phyloP scores from a whole-genome alignment of 2,329 filamentous ascomycete genomes.

The Neonectria faginata region DNA sequence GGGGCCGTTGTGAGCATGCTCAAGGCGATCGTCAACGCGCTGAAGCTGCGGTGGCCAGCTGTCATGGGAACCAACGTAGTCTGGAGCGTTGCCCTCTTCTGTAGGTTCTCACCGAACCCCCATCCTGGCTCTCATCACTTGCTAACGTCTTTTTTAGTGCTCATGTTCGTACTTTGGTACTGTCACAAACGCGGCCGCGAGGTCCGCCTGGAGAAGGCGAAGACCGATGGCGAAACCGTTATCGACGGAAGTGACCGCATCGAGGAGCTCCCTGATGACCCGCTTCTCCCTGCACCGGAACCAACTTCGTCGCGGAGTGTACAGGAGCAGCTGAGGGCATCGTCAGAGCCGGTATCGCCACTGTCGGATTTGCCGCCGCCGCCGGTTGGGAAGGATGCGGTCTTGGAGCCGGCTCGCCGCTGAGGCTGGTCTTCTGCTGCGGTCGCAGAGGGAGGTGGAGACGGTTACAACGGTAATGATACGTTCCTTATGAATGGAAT shows the following conservation, averaged over 20 bases:
- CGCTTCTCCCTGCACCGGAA: conserved; percentile 53
- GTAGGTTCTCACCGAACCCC: conserved; percentile 63
- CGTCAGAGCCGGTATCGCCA: conserved; percentile 4
- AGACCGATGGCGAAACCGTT: conserved; percentile 49
- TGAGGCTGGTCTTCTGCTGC: conserved; percentile 18
- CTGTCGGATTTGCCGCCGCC: conserved; percentile 28
- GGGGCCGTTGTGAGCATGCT: conserved; percentile 88
- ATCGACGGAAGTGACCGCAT: conserved; percentile 56
- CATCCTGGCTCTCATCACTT: not conserved
- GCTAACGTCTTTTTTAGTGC: conserved; percentile 62
- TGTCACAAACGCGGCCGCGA: conserved; percentile 96
- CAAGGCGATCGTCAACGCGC: conserved; percentile 88
- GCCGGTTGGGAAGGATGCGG: conserved; percentile 25
- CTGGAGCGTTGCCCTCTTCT: conserved; percentile 87
- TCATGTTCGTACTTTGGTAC: conserved; percentile 97
- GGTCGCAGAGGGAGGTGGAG: not conserved
- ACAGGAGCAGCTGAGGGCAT: not conserved
- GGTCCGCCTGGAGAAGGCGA: conserved; percentile 76
- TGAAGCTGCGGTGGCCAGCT: conserved; percentile 89
- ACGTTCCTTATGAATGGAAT: conserved; percentile 23
- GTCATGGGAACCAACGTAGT: conserved; percentile 92
- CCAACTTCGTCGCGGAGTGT: conserved; percentile 21
- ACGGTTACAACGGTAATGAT: conserved; percentile 25
- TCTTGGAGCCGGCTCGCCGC: conserved; percentile 22
- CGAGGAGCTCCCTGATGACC: conserved; percentile 64